Base-by-base conservation (phyloP, 805 yeast genomes). In the Debaryomyces tyrocola region DNA sequence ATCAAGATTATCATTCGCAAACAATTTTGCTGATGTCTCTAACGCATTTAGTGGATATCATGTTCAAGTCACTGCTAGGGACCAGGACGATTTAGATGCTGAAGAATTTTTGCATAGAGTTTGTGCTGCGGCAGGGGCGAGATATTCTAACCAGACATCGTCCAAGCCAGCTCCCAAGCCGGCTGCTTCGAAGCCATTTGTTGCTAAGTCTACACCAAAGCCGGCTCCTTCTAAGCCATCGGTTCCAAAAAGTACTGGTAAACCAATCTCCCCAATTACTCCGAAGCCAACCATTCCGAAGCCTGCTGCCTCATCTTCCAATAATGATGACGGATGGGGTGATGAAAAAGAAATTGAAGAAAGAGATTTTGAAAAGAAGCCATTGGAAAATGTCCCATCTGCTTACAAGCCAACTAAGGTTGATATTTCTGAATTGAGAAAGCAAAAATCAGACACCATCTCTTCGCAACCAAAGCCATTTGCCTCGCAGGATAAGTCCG, bases 41-140 rank as follows among this genome's bases (percentile, higher is more conserved):
- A 82, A 77, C 48, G 73, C 82, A 17, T 75, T 87, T 59, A 76
- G 77, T 55, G 96, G 96, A 40, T 94, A 92, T 69, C 99, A 94
- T 63, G 91, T 94, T 45, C 97, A 94, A 68, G 84, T 94, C 54
- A 90, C 97, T 41, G 98, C 98, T n/a, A 83, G 98, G 69, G 96
- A 89, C 61, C 74, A 80, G 37, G 96, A 90, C 60, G 99, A 94
- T 65, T 77, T 95, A 63, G 87, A 89, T 56, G 86, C 87, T 37
- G 77, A 77, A 20, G 95, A 87, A 49, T 79, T 94, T 47, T 65
- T 90, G 55, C 75, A 81, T 37, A 84, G 89, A 53, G 83, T 94
- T 41, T 83, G 88, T 53, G 86, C 89, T 54, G 97, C 98, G 29
- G 87, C 98, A 2, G 99, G 99, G 58, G 96, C 99, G 14, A 84